Base-by-base conservation (phyloP, 2,329 filamentous ascomycete genomes). In the Penicillium sp. region DNA sequence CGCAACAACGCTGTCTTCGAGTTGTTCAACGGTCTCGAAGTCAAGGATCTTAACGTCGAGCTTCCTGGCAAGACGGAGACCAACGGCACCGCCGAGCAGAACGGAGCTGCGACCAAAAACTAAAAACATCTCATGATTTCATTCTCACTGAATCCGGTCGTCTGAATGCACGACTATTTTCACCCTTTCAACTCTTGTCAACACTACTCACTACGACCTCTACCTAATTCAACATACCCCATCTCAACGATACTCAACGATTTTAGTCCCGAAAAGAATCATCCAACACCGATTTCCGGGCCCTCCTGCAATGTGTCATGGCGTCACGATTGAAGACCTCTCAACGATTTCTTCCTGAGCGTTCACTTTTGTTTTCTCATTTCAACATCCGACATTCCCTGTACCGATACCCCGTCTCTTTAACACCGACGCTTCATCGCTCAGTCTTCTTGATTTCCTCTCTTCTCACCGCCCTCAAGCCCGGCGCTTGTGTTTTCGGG, bases 1-100 rank as follows among this genome's bases (percentile, higher is more conserved):
- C 84, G 92, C 69, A 87, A 86, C 57, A 84, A 87, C 54, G 88
- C 88, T 57, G 90, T 99, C 67, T 98, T 96, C 75, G 85, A 90
- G 48, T 82, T 98, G 28, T 95, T 99, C 74, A 85, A 93, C 15
- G 92, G 87, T 25, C 83, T 99, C 17, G 66, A 69, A 15, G 67
- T 79, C 58, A 74, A 76, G 58, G 72, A 76, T 48, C 61, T 79
- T 43, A 69, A 76, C 15, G 63, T 67, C 22, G 74, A 75, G 61
- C 45, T 76, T 1, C 48, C 67, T 14, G 62, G 57, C 35, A 69
- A 71, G 48, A 58, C 69, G 28, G 66, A 66, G 39, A 57, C 59
- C 22, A 70, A 69, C 57, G 69, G 63, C 52, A 50, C 62, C 22
- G 34, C 63, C 37, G 69, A 57, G 42, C 60, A 37, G 10, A 63